phyloP scores from a whole-genome alignment of 202 grass and related monocot species.

The Zoysia matrella region DNA sequence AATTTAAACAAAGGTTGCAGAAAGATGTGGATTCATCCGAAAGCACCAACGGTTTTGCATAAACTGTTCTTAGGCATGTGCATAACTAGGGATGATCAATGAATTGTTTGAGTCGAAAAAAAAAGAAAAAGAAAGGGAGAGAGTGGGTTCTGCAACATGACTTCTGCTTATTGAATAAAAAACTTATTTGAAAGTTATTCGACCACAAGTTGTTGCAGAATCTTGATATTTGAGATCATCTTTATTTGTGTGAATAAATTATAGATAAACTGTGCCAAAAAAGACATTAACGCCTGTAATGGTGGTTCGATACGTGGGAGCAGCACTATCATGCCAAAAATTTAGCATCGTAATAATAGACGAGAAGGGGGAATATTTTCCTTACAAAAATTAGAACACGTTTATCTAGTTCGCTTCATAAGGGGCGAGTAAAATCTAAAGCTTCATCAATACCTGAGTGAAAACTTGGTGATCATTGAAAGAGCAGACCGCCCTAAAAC shows the following conservation, averaged over 20 bases:
- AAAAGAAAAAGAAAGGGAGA: neutral
- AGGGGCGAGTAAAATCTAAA: neutral
- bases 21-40: neutral
- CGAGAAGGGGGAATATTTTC: neutral
- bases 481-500: neutral
- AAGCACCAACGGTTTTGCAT: neutral
- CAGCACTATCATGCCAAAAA: neutral
- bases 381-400: neutral
- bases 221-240: neutral
- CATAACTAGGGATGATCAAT: neutral
- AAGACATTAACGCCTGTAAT: neutral
- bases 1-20: neutral
- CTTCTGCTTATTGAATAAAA: neutral
- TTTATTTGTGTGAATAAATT: neutral
- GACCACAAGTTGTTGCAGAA: neutral
- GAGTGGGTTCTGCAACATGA: neutral
- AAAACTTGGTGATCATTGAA: neutral
- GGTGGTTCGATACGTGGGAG: neutral
- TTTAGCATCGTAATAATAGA: neutral
- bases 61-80: neutral
- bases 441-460: neutral
- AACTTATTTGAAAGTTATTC: neutral
- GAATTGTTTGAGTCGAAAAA: too few species aligned
- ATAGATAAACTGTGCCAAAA: neutral
- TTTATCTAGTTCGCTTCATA: constrained; percentile 25